Evolutionary conservation across 208 protist genomes (phyloP).

Genomic region (Tritrichomonas musculus): DNA sequence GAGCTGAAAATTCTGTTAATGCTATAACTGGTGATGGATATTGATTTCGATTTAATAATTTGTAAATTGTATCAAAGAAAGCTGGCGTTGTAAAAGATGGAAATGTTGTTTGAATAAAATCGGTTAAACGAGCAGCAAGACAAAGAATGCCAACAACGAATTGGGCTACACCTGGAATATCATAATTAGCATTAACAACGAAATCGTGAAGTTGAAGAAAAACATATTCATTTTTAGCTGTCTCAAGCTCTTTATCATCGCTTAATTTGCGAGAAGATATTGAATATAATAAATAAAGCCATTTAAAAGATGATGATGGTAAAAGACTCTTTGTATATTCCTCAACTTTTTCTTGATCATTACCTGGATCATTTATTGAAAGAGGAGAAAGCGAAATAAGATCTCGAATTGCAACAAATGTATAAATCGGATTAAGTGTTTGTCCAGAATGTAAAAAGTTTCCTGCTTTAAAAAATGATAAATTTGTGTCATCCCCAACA

Average conservation of each 20-base stretch:
- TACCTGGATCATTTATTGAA: too few relatives aligned
- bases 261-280: neutral
- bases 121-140: neutral
- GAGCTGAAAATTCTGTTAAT: neutral
- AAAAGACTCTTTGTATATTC: too few relatives aligned
- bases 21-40: neutral
- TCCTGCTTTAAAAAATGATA: neutral
- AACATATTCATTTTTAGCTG: neutral
- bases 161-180: neutral
- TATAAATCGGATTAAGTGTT: neutral
- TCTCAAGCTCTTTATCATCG: neutral
- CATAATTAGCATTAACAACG: neutral
- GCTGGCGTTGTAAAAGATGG: neutral
- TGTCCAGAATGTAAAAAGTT: neutral
- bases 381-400: neutral
- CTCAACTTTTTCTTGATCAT: neutral
- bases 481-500: neutral
- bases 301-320: neutral
- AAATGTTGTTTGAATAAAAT: neutral
- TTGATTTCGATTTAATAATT: neutral
- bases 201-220: neutral
- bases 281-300: slow-evolving; percentile 24
- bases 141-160: neutral
- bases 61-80: neutral
- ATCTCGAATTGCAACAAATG: neutral